phyloP scores from a whole-genome alignment of 225 moss, liverwort and hornwort genomes.

The Anthoceros angustus region DNA sequence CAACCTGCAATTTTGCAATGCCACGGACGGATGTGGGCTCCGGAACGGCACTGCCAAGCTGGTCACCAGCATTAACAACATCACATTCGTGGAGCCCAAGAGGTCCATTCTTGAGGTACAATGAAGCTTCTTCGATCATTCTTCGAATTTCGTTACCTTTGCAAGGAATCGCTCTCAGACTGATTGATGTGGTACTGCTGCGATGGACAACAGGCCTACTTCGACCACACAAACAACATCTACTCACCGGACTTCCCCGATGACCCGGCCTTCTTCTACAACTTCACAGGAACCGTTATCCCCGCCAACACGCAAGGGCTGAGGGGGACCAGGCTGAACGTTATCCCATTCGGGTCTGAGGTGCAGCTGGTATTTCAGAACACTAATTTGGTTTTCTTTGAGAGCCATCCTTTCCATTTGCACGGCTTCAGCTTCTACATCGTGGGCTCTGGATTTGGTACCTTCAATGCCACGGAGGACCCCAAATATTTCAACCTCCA shows the following conservation, averaged over 20 bases:
- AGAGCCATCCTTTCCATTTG: conserved; percentile 39
- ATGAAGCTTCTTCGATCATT: neutral
- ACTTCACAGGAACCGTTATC: conserved; percentile 26
- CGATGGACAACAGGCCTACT: neutral
- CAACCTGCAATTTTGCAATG: neutral
- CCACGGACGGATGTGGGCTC: neutral
- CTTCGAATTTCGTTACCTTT: neutral
- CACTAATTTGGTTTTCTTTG: conserved; percentile 18
- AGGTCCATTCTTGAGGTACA: neutral
- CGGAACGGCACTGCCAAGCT: neutral
- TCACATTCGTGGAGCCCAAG: neutral
- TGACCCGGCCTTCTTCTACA: conserved; percentile 16
- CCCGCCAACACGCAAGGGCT: conserved; percentile 19
- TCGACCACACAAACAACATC: neutral
- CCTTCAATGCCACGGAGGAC: conserved; percentile 14
- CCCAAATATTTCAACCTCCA: neutral
- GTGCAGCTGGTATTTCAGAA: conserved; percentile 41
- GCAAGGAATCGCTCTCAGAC: neutral
- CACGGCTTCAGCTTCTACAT: conserved; percentile 42
- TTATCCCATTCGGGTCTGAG: conserved; percentile 25
- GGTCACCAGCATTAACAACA: neutral
- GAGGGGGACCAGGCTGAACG: conserved; percentile 25
- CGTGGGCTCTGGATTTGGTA: conserved; percentile 31
- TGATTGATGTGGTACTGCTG: neutral
- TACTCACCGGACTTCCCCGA: conserved; percentile 28